Conservation (phyloP, 2,329 filamentous ascomycete genomes). For the Blastomyces parvus region DNA sequence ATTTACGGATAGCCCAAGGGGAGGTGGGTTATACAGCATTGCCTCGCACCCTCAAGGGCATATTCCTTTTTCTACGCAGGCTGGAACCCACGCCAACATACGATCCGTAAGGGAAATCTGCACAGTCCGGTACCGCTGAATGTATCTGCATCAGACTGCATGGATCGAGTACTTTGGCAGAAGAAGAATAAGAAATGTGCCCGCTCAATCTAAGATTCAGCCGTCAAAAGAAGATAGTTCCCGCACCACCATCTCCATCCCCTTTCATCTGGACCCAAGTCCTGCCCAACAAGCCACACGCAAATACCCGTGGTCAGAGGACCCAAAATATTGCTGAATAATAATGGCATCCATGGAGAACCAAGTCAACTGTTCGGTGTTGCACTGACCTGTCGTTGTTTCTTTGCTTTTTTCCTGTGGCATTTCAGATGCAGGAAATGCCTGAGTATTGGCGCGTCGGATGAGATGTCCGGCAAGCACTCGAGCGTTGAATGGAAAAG, state of each 20-base stretch:
- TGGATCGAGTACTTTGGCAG: background rate
- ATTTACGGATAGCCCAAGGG: background rate
- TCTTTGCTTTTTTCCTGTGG: background rate
- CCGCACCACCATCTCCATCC: background rate
- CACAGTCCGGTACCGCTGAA: background rate
- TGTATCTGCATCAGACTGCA: background rate
- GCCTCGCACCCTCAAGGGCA: background rate
- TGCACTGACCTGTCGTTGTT: background rate
- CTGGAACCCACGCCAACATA: background rate
- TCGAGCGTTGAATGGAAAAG: background rate
- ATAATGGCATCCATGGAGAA: background rate
- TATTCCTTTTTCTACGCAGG: conserved; percentile 2
- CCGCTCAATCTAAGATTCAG: background rate
- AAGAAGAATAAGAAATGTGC: background rate
- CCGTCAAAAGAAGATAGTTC: background rate
- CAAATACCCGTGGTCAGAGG: conserved; percentile 6
- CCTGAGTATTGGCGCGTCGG: background rate
- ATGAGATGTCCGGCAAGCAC: background rate
- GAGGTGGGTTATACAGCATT: conserved; percentile 1
- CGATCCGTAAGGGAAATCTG: background rate
- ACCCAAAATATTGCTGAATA: background rate
- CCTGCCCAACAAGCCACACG: conserved; percentile 1
- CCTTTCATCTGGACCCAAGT: background rate
- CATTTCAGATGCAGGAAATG: background rate
- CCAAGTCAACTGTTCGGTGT: background rate